These are phyloP conservation scores for Ustilago tritici DNA, from an alignment of 1,284 basidiomycete species.

Conservation along the genomic window DNA sequence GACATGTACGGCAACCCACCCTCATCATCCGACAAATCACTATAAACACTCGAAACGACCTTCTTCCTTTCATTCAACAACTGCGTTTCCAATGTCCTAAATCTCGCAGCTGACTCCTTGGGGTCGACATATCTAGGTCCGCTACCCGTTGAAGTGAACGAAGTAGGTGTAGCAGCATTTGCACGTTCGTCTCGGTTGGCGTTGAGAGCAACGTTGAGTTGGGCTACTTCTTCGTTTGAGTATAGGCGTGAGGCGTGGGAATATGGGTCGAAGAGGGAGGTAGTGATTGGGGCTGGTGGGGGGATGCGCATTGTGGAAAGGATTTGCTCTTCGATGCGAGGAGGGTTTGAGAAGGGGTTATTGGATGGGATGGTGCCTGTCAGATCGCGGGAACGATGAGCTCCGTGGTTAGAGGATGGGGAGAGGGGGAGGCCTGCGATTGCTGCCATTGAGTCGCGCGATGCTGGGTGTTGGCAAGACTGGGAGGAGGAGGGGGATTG, in stretches of 20 bases:
- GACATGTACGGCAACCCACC: conserved; percentile 45
- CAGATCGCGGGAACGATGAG: conserved; percentile 22
- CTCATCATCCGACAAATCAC: conserved; percentile 32
- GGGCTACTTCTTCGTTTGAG: conserved; percentile 11
- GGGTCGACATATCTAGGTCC: conserved; percentile 39
- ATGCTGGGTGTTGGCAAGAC: conserved; percentile 29
- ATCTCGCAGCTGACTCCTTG: conserved; percentile 29
- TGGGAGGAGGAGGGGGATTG: not conserved
- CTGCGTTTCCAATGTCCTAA: conserved; percentile 38
- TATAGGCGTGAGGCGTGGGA: conserved; percentile 39
- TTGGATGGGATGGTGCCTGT: not conserved
- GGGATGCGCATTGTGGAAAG: conserved; percentile 32
- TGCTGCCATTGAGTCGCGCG: conserved; percentile 33
- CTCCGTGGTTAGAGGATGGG: conserved; percentile 27
- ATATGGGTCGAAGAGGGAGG: conserved; percentile 40
- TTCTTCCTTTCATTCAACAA: conserved; percentile 35
- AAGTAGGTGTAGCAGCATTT: conserved; percentile 17
- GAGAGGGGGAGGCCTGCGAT: conserved; percentile 33
- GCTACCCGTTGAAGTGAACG: conserved; percentile 13
- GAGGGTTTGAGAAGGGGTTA: not conserved
- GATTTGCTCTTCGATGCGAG: conserved; percentile 9
- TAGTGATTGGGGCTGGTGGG: conserved; percentile 28
- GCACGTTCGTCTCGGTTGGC: conserved; percentile 2
- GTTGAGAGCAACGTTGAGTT: conserved; percentile 15
- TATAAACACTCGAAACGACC: conserved; percentile 18